Conservation (phyloP, 2,329 filamentous ascomycete species). For the Fusarium sororula region DNA sequence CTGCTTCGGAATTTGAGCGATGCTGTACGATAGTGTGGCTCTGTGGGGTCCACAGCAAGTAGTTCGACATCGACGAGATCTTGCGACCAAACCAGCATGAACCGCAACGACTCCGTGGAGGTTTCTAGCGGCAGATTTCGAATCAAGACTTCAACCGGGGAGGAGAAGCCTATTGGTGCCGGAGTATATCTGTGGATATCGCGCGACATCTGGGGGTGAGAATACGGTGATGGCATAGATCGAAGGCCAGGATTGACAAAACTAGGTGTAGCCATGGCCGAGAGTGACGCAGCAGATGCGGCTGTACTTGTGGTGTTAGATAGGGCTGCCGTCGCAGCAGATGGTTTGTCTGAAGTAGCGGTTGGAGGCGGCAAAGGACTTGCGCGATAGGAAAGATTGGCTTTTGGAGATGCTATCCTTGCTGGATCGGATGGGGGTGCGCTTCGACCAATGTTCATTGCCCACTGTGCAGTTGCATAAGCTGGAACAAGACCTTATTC, state of each 20-base stretch:
- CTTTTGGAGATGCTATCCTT: slow-evolving; percentile 39
- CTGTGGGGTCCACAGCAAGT: slow-evolving; percentile 59
- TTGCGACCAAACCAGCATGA: slow-evolving; percentile 69
- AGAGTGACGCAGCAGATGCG: slow-evolving; percentile 2
- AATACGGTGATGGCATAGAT: slow-evolving; percentile 48
- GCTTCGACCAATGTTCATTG: slow-evolving; percentile 40
- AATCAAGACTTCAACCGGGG: slow-evolving; percentile 58
- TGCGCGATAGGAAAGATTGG: slow-evolving; percentile 43
- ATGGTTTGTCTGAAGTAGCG: slow-evolving; percentile 28
- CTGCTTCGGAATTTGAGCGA: slow-evolving; percentile 63
- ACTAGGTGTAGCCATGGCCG: slow-evolving; percentile 56
- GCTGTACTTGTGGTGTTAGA: not conserved
- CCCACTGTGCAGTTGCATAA: slow-evolving; percentile 43
- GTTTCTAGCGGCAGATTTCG: slow-evolving; percentile 64
- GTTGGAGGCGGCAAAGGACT: slow-evolving; percentile 45
- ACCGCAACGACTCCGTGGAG: slow-evolving; percentile 61
- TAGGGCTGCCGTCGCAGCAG: not conserved
- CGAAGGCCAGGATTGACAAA: slow-evolving; percentile 53
- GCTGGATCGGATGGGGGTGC: slow-evolving; percentile 36
- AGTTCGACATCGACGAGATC: slow-evolving; percentile 63
- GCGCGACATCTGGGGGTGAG: slow-evolving; percentile 48
- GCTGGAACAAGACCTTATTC: slow-evolving; percentile 36
- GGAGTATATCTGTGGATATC: slow-evolving; percentile 54
- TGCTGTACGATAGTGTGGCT: slow-evolving; percentile 61
- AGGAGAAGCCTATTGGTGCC: slow-evolving; percentile 49